Conservation (phyloP, 768 basidiomycete genomes). For the Heimioporus sp. region DNA sequence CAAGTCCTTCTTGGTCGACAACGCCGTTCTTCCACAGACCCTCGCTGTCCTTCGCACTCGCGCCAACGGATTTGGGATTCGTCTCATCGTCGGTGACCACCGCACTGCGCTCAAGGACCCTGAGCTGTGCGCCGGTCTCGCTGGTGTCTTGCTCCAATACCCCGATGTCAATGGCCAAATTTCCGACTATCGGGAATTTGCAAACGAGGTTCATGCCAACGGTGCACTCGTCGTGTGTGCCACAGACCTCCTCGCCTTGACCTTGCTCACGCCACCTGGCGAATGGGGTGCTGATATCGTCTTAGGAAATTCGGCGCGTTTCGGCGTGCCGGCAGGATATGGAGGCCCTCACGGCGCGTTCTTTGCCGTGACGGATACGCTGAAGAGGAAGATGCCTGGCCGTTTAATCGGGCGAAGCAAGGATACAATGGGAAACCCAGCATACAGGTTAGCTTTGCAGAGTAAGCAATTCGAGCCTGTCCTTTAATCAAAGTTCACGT, state of each 20-base stretch:
- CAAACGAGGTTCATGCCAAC: conserved; percentile 63
- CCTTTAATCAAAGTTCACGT: conserved; percentile 7
- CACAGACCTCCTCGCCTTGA: conserved; percentile 90
- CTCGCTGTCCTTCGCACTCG: conserved; percentile 86
- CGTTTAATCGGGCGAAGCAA: conserved; percentile 89
- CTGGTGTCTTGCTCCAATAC: conserved; percentile 92
- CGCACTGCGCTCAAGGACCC: conserved; percentile 50
- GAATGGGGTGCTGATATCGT: conserved; percentile 99
- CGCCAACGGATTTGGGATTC: conserved; percentile 92
- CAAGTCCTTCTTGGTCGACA: conserved; percentile 82
- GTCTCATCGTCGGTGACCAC: conserved; percentile 67
- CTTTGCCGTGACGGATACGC: conserved; percentile 87
- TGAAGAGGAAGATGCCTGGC: conserved; percentile 99
- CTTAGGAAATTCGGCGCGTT: conserved; percentile 91
- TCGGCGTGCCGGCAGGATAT: conserved; percentile 96
- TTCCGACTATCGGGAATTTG: conserved; percentile 66
- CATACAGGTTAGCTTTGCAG: conserved; percentile 91
- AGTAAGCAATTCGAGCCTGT: conserved; percentile 51
- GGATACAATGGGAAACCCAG: conserved; percentile 79
- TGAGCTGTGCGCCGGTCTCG: conserved; percentile 57
- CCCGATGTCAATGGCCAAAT: conserved; percentile 87
- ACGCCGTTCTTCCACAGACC: conserved; percentile 83
- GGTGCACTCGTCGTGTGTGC: conserved; percentile 87
- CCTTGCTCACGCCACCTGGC: conserved; percentile 91
- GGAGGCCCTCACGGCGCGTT: conserved; percentile 98